Base-by-base conservation (phyloP, 140 eudicot genomes). In the Cichorium intybus region DNA sequence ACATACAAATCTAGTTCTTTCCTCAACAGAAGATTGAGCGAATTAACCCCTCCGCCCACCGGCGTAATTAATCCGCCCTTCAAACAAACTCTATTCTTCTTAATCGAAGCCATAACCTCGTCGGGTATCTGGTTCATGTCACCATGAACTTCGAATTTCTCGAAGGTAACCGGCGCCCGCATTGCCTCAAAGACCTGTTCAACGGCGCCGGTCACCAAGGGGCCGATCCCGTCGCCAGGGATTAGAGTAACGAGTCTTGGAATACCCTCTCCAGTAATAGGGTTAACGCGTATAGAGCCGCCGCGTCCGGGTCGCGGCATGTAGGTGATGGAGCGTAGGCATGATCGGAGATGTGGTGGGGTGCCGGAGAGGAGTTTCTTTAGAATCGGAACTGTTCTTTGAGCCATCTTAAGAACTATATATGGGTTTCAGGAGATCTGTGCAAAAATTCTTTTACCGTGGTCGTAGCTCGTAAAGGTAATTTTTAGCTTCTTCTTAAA, bases 181-280 rank as follows among this genome's bases (percentile, higher is more conserved):
- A 85, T 78, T 7, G 85, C 83, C 0, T 62, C 56, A 51, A 85
- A 59, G 16, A 88, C 98, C 50, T 88, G 98, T 23, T 92, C 96
- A 11, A 92, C 98, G 24, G 92, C 96, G 57, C 79, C 81, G 61
- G 98, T 92, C 17, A 92, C 98, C 27, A 92, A 66, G 0, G 96
- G 98, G 0, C 98, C 98, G 71, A 88, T 82, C 2, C 96, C 98
- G 75, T 92, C 98, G 14, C 98, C 98, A 2, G 98, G 95, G 49
- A 92, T 92, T 7, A 92, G 78, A 23, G 96, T 92, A 0, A 92
- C 95, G 61, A 86, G 70, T 3, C 84, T 46, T 1, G 87, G 84
- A 2, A 72, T 65, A 5, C 80, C 84, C 31, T 67, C 79, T 3
- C 64, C 77, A 68, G 85, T 60, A 29, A 75, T 24, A 60, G 84